A percentile compares a stretch with the other conserved stretches of the same genome.
phyloP scores from a whole-genome alignment of 345 rosid genomes.

The Syzygium oleosum region DNA sequence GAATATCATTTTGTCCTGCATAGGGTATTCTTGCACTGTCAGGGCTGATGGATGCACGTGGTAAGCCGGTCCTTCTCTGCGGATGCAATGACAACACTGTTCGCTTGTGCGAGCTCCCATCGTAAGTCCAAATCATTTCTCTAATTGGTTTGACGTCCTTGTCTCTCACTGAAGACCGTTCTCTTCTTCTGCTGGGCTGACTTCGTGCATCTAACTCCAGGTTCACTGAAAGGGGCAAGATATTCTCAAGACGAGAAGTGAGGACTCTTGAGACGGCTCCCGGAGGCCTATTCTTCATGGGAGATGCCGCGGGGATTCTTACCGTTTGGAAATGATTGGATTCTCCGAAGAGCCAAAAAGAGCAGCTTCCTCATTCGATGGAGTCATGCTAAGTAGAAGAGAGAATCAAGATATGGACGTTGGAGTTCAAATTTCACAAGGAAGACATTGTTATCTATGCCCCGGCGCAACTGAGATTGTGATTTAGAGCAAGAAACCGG shows the following conservation, averaged over 20 bases:
- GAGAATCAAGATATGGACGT: neutral
- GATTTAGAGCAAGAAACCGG: too few species aligned
- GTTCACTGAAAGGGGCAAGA: slow-evolving; percentile 40
- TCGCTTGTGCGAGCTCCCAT: slow-evolving; percentile 31
- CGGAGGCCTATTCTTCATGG: slow-evolving; percentile 33
- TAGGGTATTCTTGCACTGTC: slow-evolving; percentile 31
- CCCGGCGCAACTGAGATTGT: too few species aligned
- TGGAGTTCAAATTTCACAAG: neutral
- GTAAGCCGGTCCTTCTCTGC: slow-evolving; percentile 35
- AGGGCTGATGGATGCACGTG: slow-evolving; percentile 28
- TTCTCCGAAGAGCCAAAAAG: neutral
- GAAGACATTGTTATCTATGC: neutral
- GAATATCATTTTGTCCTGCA: neutral
- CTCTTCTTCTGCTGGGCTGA: too few species aligned
- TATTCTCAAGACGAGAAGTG: slow-evolving; percentile 26
- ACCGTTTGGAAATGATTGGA: slow-evolving; percentile 21
- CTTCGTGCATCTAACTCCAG: neutral
- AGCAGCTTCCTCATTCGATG: neutral
- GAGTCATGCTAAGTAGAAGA: neutral
- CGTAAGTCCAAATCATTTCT: slow-evolving; percentile 16
- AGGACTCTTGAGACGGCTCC: slow-evolving; percentile 27
- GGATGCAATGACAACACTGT: slow-evolving; percentile 29
- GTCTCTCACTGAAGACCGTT: neutral
- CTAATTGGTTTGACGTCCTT: neutral
- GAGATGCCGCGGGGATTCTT: slow-evolving; percentile 36